Evolutionary conservation across 331 rosid genomes (phyloP).

Genomic region (Phaseolus coccineus): DNA sequence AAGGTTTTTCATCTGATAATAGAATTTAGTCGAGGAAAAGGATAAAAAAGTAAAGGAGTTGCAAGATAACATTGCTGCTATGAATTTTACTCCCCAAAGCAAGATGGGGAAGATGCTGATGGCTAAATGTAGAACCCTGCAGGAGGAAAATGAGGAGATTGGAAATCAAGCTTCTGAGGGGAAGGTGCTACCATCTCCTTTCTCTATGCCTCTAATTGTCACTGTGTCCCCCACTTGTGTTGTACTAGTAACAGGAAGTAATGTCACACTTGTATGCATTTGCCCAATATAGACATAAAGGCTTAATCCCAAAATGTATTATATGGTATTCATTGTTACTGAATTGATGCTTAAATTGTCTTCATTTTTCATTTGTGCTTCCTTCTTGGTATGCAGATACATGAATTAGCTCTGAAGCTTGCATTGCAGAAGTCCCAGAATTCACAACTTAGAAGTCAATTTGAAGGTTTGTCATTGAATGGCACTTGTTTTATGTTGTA

Average conservation of each 20-base stretch:
- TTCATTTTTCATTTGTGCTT: neutral
- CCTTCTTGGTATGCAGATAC: constrained; percentile 63
- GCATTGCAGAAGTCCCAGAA: constrained; percentile 85
- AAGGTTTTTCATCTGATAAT: constrained; percentile 37
- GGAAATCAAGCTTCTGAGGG: constrained; percentile 99
- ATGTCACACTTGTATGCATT: neutral
- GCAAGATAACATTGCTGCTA: constrained; percentile 85
- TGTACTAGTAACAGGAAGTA: constrained; percentile 10
- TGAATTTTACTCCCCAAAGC: constrained; percentile 87
- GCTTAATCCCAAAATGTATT: no score
- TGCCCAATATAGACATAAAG: no score
- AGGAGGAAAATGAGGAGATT: constrained; percentile 97
- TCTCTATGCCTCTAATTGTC: neutral
- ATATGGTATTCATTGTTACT: neutral
- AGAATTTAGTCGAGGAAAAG: constrained; percentile 93
- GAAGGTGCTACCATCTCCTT: constrained; percentile 61
- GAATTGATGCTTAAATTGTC: constrained; percentile 15
- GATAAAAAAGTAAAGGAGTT: constrained; percentile 90
- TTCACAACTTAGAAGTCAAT: constrained; percentile 77
- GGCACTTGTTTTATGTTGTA: constrained; percentile 1
- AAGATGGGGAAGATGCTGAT: constrained; percentile 98
- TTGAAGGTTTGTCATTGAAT: constrained; percentile 58
- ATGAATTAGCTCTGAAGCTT: constrained; percentile 81
- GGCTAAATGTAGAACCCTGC: constrained; percentile 97
- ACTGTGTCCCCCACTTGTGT: neutral